Conservation (phyloP, 176 grass and related monocot species). For the Oryza australiensis region DNA sequence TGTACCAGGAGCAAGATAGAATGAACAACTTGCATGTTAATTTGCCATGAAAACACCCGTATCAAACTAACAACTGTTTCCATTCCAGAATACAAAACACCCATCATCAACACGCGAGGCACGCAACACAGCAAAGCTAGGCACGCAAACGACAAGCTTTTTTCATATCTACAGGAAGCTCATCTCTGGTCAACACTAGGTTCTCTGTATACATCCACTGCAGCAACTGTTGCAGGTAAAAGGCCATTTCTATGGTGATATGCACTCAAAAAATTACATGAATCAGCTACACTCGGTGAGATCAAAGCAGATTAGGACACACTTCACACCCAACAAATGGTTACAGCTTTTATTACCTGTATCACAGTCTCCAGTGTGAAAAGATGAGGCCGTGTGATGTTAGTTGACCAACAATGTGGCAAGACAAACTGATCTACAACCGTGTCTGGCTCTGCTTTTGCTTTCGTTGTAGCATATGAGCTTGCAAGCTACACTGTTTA, state of each 20-base stretch:
- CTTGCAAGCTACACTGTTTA: slow-evolving; percentile 84
- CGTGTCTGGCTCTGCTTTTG: slow-evolving; percentile 40
- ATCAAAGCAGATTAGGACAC: slow-evolving; percentile 47
- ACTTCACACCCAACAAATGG: slow-evolving; percentile 56
- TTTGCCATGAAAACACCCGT: slow-evolving; percentile 40
- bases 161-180: slow-evolving; percentile 64
- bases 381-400: slow-evolving; percentile 64
- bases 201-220: slow-evolving; percentile 61
- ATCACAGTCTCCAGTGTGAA: slow-evolving; percentile 61
- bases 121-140: slow-evolving; percentile 31
- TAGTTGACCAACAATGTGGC: slow-evolving; percentile 55
- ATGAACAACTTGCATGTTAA: slow-evolving; percentile 30
- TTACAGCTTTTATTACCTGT: slow-evolving; percentile 69
- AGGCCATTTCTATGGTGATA: slow-evolving; percentile 45
- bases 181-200: slow-evolving; percentile 58
- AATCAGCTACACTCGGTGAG: slow-evolving; percentile 60
- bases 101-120: slow-evolving; percentile 36
- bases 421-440: slow-evolving; percentile 49
- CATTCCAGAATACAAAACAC: slow-evolving; percentile 52
- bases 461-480: slow-evolving; percentile 82
- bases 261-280: slow-evolving; percentile 71
- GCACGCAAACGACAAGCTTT: slow-evolving; percentile 47
- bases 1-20: background rate
- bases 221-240: slow-evolving; percentile 39
- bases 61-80: slow-evolving; percentile 48